phyloP scores from a whole-genome alignment of 768 basidiomycete genomes.

The Mycena vulgaris region DNA sequence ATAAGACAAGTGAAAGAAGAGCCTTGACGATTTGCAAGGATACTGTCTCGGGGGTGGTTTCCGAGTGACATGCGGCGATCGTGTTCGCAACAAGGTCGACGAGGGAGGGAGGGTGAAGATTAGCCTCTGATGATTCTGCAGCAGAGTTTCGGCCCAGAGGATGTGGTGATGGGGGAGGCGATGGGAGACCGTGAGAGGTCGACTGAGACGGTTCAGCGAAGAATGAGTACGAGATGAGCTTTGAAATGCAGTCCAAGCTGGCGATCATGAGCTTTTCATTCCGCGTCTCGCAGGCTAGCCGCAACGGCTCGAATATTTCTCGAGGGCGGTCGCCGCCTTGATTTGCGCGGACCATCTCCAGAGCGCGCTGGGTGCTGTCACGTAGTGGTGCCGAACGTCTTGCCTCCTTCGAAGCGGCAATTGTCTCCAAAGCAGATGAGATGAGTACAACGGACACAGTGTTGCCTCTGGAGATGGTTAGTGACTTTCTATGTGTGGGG shows the following conservation, averaged over 20 bases:
- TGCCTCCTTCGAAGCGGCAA: conserved; percentile 90
- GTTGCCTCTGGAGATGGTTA: conserved; percentile 78
- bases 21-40: conserved; percentile 98
- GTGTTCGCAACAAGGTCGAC: conserved; percentile 96
- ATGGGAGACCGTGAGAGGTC: conserved; percentile 63
- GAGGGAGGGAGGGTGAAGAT: conserved; percentile 77
- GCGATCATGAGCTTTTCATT: conserved; percentile 96
- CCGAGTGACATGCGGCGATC: conserved; percentile 92
- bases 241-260: conserved; percentile 97
- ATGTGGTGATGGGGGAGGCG: conserved; percentile 86
- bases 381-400: conserved; percentile 84
- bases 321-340: conserved; percentile 83
- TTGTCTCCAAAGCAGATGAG: conserved; percentile 87
- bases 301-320: conserved; percentile 96
- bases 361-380: conserved; percentile 86
- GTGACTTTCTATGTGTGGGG: conserved; percentile 64
- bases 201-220: conserved; percentile 78
- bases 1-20: conserved; percentile 89
- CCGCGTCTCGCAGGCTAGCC: conserved; percentile 95
- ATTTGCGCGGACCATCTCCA: conserved; percentile 86
- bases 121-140: conserved; percentile 62
- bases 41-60: conserved; percentile 90
- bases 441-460: conserved; percentile 87
- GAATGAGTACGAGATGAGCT: conserved; percentile 97
- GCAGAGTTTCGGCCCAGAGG: conserved; percentile 56